phyloP scores from a whole-genome alignment of 1,284 basidiomycete species.

The Rhodotorula glutinis region DNA sequence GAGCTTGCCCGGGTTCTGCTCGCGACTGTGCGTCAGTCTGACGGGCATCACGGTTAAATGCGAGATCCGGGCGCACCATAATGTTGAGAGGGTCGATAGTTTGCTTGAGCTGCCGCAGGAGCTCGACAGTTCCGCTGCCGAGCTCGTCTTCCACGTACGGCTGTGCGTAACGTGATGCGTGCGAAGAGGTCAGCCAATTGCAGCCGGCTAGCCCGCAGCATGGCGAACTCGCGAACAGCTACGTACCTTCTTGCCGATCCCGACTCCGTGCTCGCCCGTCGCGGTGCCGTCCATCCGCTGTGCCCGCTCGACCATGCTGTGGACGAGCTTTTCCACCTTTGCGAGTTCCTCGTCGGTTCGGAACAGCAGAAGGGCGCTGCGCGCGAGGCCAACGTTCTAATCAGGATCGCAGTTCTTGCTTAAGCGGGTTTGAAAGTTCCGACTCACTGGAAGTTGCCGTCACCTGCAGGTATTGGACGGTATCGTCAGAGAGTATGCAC shows the following conservation, averaged over 20 bases:
- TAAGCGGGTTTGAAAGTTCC: fast-evolving
- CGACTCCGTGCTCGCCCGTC: slow-evolving; percentile 47
- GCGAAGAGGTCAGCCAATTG: background rate
- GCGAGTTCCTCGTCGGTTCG: slow-evolving; percentile 60
- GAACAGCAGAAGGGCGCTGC: slow-evolving; percentile 56
- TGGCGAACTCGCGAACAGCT: background rate
- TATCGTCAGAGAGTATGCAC: background rate
- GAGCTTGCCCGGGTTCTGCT: slow-evolving; percentile 37
- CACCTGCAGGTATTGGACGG: slow-evolving; percentile 15
- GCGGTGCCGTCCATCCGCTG: slow-evolving; percentile 74
- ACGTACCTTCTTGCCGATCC: slow-evolving; percentile 40
- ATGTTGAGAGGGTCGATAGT: slow-evolving; percentile 42
- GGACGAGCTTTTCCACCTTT: slow-evolving; percentile 57
- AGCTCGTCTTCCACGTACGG: slow-evolving; percentile 42
- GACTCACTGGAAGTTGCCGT: slow-evolving; percentile 39
- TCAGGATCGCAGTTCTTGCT: background rate
- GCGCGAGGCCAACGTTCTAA: background rate
- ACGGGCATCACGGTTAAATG: background rate
- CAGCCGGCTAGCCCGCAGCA: background rate
- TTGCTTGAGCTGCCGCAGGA: slow-evolving; percentile 41
- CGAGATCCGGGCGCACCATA: slow-evolving; percentile 24
- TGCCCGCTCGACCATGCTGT: slow-evolving; percentile 67
- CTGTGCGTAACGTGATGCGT: background rate
- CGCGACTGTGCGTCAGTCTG: too few relatives aligned
- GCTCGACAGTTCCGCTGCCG: slow-evolving; percentile 40